A percentile compares a stretch with the other conserved stretches of the same genome.
Conservation (phyloP, 202 grass and related monocot species). For the Zizania palustris region DNA sequence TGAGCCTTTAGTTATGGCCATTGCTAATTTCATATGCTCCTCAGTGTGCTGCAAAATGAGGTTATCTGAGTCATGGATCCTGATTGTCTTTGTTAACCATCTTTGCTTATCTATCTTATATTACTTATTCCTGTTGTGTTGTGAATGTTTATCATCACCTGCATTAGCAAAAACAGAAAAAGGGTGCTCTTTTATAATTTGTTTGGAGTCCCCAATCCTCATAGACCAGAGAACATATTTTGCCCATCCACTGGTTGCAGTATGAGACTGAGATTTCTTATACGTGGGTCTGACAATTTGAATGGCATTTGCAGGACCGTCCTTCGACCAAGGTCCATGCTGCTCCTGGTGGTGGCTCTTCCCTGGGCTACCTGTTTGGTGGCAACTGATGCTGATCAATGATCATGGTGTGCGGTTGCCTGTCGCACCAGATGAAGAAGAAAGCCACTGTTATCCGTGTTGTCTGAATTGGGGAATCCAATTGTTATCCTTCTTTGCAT, state of each 20-base stretch:
- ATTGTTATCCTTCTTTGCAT: conserved; percentile 21
- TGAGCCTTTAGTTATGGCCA: not conserved
- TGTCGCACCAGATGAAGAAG: conserved; percentile 13
- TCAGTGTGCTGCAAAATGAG: not conserved
- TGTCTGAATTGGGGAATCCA: conserved; percentile 27
- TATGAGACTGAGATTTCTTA: conserved; percentile 1
- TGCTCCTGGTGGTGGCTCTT: conserved; percentile 57
- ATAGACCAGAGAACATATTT: not conserved
- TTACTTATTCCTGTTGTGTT: not conserved
- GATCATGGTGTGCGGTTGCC: not conserved
- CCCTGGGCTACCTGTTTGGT: conserved; percentile 61
- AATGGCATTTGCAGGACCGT: conserved; percentile 40
- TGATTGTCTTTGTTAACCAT: not conserved
- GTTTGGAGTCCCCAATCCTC: no score
- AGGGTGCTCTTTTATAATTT: no score
- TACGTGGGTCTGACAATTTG: not conserved
- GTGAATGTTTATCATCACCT: not conserved
- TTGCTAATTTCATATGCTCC: not conserved
- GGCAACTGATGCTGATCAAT: conserved; percentile 38
- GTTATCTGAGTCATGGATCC: not conserved
- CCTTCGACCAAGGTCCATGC: conserved; percentile 65
- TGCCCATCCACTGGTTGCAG: not conserved
- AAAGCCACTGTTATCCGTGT: not conserved
- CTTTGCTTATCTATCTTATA: not conserved
- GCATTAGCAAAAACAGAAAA: no score